Conservation (phyloP, 805 yeast species). For the Candida oleophila region DNA sequence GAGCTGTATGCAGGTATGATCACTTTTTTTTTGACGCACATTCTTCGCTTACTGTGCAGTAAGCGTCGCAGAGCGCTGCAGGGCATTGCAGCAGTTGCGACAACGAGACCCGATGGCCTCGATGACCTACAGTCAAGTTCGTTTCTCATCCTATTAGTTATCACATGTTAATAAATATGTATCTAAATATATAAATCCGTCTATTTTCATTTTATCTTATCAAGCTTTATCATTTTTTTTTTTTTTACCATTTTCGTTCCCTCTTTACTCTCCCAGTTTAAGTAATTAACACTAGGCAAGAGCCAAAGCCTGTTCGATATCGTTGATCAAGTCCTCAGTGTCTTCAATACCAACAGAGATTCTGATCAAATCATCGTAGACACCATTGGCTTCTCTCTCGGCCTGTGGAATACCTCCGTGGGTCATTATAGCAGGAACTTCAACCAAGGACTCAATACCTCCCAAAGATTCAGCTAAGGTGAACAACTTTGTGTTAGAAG, state of each 20-base stretch:
- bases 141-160: background rate
- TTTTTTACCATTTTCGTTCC: background rate
- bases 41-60: no score
- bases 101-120: no score
- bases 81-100: no score
- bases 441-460: conserved; percentile 82
- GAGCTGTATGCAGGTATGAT: no score
- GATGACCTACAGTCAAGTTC: background rate
- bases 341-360: conserved; percentile 88
- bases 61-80: no score
- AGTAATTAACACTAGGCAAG: background rate
- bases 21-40: no score
- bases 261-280: background rate
- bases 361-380: conserved; percentile 78
- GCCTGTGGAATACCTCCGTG: conserved; percentile 85
- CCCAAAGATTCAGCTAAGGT: conserved; percentile 89
- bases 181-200: background rate
- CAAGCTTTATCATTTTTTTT: background rate
- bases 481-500: conserved; percentile 72
- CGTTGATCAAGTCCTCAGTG: conserved; percentile 69
- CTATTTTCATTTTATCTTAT: background rate
- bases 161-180: background rate
- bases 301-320: conserved; percentile 65
- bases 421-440: conserved; percentile 90
- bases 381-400: conserved; percentile 77